Conservation (phyloP, 805 yeast species). For the Komagataella mondaviorum region DNA sequence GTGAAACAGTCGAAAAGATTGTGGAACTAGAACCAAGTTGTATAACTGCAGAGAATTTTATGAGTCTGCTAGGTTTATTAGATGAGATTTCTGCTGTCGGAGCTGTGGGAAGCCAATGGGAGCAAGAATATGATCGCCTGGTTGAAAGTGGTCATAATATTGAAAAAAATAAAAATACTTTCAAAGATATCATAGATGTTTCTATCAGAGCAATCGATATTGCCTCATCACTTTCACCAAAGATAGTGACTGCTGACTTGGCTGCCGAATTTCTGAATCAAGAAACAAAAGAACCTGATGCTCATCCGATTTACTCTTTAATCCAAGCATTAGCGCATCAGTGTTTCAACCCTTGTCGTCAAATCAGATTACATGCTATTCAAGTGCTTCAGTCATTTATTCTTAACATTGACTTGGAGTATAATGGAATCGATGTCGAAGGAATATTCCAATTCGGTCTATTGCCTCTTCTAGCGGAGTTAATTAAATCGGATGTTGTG, state of each 20-base stretch:
- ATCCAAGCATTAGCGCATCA: conserved; percentile 81
- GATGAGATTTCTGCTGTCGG: conserved; percentile 78
- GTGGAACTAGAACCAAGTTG: conserved; percentile 17
- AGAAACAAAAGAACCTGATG: conserved; percentile 10
- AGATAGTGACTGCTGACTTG: conserved; percentile 20
- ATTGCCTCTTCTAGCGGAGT: conserved; percentile 56
- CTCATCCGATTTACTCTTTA: conserved; percentile 40
- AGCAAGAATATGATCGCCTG: conserved; percentile 41
- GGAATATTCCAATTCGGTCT: conserved; percentile 61
- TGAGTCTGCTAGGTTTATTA: conserved; percentile 53
- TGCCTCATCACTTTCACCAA: conserved; percentile 35
- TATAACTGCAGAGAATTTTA: conserved; percentile 37
- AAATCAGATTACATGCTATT: conserved; percentile 55
- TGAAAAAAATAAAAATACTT: conserved; percentile 28
- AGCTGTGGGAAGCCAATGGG: conserved; percentile 67
- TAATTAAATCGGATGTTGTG: conserved; percentile 51
- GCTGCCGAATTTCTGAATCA: conserved; percentile 16
- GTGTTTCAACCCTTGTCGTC: conserved; percentile 79
- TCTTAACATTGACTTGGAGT: conserved; percentile 21
- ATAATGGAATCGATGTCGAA: conserved; percentile 24
- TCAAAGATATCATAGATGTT: conserved; percentile 38
- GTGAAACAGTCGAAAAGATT: conserved; percentile 30
- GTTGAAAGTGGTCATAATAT: conserved; percentile 28
- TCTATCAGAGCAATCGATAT: conserved; percentile 51
- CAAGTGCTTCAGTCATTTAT: conserved; percentile 40